phyloP scores from a whole-genome alignment of 2,329 filamentous ascomycete species.

The Fusarium dlaminii region DNA sequence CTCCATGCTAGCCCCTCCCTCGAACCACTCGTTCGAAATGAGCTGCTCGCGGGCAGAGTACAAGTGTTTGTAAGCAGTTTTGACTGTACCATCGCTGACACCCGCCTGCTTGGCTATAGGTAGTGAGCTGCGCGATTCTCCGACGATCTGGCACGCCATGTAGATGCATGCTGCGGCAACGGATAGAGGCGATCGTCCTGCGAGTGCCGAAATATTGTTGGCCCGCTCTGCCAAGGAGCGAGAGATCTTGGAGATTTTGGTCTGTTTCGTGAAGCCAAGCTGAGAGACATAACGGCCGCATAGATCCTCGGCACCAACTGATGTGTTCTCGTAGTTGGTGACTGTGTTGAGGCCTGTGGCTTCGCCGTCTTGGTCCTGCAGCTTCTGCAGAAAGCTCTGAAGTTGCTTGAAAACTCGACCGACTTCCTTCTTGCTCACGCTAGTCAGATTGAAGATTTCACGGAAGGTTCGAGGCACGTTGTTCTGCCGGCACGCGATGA shows the following conservation, averaged over 20 bases:
- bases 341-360: constrained; percentile 63
- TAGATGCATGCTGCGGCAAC: constrained; percentile 97
- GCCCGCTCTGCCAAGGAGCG: constrained; percentile 82
- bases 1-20: constrained; percentile 75
- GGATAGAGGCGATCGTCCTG: constrained; percentile 91
- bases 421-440: constrained; percentile 97
- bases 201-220: constrained; percentile 79
- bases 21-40: constrained; percentile 79
- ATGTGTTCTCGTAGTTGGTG: constrained; percentile 77
- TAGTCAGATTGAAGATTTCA: constrained; percentile 92
- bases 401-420: constrained; percentile 93
- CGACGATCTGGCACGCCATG: constrained; percentile 90
- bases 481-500: constrained; percentile 94
- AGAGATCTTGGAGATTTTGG: constrained; percentile 81
- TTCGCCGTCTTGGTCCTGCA: constrained; percentile 67
- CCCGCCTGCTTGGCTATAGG: constrained; percentile 86
- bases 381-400: constrained; percentile 84
- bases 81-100: constrained; percentile 96
- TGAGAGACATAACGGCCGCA: constrained; percentile 90
- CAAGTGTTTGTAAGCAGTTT: constrained; percentile 91
- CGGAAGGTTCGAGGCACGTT: constrained; percentile 88
- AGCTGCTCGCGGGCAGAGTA: constrained; percentile 78
- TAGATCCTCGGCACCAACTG: constrained; percentile 83
- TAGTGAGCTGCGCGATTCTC: constrained; percentile 79
- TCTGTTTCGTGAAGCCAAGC: constrained; percentile 76